Percentiles rank a stretch among this genome's conserved stretches.
Evolutionary conservation across 345 rosid genomes (phyloP).

Genomic region (Eucalyptus erythrocorys): DNA sequence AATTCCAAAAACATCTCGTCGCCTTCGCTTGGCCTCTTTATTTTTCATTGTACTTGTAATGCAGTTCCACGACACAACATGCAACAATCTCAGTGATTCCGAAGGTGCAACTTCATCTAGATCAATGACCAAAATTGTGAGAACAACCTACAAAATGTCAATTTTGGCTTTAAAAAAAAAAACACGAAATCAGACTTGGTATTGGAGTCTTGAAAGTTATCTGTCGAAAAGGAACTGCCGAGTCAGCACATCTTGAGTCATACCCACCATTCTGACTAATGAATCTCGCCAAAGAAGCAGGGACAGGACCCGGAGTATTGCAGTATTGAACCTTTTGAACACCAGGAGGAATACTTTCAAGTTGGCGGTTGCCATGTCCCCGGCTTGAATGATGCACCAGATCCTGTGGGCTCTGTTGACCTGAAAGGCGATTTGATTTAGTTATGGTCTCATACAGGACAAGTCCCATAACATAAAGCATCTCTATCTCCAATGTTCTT

Average conservation of each 20-base stretch:
- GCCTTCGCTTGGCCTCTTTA: not conserved
- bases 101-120: not conserved
- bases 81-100: not conserved
- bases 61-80: not conserved
- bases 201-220: not conserved
- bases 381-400: constrained; percentile 71
- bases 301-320: not conserved
- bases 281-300: not conserved
- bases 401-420: constrained; percentile 71
- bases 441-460: not conserved
- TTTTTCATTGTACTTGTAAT: not conserved
- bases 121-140: not conserved
- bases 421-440: constrained; percentile 20
- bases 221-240: not conserved
- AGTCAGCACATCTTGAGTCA: not conserved
- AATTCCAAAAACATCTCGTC: not conserved
- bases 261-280: not conserved
- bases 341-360: constrained; percentile 10
- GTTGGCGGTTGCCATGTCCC: constrained; percentile 98
- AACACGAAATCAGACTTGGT: not conserved
- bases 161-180: not conserved
- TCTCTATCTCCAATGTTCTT: not conserved
- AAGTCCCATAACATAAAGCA: not conserved
- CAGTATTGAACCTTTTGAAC: not conserved
- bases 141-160: not conserved